Evolutionary conservation across 768 basidiomycete genomes (phyloP), one percentile per base, ranked within the genome.

Genomic region (Plicaturopsis crispa): DNA sequence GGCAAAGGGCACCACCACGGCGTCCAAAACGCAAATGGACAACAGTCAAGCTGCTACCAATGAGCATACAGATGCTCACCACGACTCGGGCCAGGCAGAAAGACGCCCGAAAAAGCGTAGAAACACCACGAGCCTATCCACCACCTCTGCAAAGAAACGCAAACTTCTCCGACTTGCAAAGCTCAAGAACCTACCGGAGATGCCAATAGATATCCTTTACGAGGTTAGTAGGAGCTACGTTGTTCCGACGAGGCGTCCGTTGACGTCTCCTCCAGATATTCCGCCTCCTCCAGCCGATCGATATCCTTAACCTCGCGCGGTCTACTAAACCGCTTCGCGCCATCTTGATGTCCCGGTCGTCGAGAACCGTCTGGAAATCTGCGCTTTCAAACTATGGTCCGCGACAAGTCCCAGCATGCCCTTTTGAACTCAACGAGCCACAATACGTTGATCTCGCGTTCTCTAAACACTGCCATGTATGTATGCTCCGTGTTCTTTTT

Each of bases 191-290:
- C 51, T 59, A 48, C 55, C 60, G 60, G 51, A 60, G 23, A 43
- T 61, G 46, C 57, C 58, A 26, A 50, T 60, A 48, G 58, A 60
- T 39, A 44, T 60, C 41, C 48, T 60, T 22, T 62, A 60, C 30
- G 58, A 60, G 52, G 58, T 56, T 26, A 36, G 10, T 10, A 14
- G 23, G 22, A 57, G 50, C 56, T 49, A 55, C 58, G 20, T 35
- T 36, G 2, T 33, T 37, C 17, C 19, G 13, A 24, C 20, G 30
- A 17, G 33, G 19, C 17, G 16, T 33, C 26, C 6, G 11, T 40
- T 23, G 17, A 14, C 35, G 16, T 12, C 20, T n/a, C 21, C 12
- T 21, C 31, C 41, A 63, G 61, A 57, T 63, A 16, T 44, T 52
- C 19, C 30, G 36, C 4, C 43, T 57, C 32, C 41, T 61, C 6